These are phyloP conservation scores for Arthrobotrys musiformis DNA, from an alignment of 2,329 filamentous ascomycete species.

Conservation along the genomic window DNA sequence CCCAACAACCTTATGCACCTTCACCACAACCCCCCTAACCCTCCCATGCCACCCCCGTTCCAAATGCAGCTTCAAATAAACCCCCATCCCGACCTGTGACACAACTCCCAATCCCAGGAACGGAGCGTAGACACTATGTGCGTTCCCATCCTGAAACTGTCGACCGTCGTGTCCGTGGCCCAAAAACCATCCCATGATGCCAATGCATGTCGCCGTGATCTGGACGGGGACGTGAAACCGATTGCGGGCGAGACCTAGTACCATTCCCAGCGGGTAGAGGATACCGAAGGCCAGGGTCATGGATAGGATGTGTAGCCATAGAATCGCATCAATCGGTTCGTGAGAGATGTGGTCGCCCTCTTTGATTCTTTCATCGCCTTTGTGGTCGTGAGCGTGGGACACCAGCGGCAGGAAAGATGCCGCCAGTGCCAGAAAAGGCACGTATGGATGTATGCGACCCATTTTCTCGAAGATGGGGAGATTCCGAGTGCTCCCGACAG, in stretches of 20 bases:
- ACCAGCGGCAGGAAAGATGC: conserved; percentile 57
- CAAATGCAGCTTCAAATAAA: conserved; percentile 90
- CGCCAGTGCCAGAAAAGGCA: background rate
- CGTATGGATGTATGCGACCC: conserved; percentile 11
- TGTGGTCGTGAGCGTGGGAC: conserved; percentile 26
- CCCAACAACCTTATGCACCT: conserved; percentile 81
- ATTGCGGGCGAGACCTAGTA: conserved; percentile 79
- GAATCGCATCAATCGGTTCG: conserved; percentile 71
- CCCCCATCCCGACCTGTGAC: conserved; percentile 79
- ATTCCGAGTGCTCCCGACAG: background rate
- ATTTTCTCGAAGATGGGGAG: conserved; percentile 2
- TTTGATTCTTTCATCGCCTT: conserved; percentile 41
- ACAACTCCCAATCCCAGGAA: conserved; percentile 82
- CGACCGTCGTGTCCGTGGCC: conserved; percentile 91
- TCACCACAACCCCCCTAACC: conserved; percentile 77
- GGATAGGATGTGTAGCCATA: conserved; percentile 94
- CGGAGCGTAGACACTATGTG: conserved; percentile 83
- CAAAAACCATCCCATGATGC: conserved; percentile 79
- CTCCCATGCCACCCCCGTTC: conserved; percentile 83
- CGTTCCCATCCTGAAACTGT: conserved; percentile 78
- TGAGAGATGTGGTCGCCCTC: conserved; percentile 39
- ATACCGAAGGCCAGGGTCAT: conserved; percentile 90
- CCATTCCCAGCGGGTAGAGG: conserved; percentile 91
- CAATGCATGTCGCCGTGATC: conserved; percentile 76
- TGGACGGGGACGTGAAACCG: conserved; percentile 96